These are phyloP conservation scores for Digitaria exilis DNA, from an alignment of 202 grass and related monocot species.

Conservation along the genomic window DNA sequence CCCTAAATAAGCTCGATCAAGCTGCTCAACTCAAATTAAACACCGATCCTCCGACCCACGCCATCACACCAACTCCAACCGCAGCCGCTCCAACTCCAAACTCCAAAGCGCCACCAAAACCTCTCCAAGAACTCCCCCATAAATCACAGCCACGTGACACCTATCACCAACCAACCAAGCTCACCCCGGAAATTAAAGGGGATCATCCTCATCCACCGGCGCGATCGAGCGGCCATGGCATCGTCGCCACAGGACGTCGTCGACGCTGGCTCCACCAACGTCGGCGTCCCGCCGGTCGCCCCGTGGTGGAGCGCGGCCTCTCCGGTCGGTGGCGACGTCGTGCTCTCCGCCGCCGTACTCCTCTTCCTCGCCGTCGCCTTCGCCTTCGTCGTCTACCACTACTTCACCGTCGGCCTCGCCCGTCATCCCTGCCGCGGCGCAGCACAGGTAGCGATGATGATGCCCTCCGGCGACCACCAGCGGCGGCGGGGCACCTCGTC, in stretches of 20 bases:
- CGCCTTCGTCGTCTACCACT: conserved; percentile 49
- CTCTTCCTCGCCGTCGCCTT: conserved; percentile 43
- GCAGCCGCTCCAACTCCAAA: background rate
- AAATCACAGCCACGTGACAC: conserved; percentile 11
- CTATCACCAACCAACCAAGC: no score
- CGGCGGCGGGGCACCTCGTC: background rate
- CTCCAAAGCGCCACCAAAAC: conserved; percentile 37
- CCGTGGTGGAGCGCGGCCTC: conserved; percentile 29
- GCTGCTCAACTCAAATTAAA: conserved; percentile 36
- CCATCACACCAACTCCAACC: conserved; percentile 46
- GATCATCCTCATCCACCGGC: no score
- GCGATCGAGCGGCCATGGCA: conserved; percentile 25
- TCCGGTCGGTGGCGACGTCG: conserved; percentile 36
- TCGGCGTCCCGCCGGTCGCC: background rate
- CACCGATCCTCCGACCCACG: conserved; percentile 28
- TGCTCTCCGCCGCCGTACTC: conserved; percentile 38
- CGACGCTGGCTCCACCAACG: background rate
- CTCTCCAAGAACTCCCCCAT: conserved; percentile 24
- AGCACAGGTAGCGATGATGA: no score
- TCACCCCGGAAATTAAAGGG: no score
- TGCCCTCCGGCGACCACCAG: no score
- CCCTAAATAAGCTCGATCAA: background rate
- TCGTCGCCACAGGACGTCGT: conserved; percentile 1
- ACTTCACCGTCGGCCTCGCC: background rate
- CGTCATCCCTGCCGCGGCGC: background rate